Evolutionary conservation across 2,329 filamentous ascomycete genomes (phyloP).

Genomic region (Knufia petricola): DNA sequence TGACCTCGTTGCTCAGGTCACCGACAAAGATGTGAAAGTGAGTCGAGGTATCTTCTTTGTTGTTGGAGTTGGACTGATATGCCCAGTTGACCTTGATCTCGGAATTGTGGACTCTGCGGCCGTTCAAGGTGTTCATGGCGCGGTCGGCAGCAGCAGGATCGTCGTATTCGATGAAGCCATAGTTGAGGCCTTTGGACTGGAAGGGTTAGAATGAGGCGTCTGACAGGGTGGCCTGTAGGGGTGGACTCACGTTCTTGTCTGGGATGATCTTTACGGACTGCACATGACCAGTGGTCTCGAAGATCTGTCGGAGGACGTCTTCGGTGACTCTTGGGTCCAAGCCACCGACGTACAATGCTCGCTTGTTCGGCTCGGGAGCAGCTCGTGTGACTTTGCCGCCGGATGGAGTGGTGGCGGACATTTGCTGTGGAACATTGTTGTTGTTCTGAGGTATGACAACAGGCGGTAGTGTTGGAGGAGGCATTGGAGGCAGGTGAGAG

Average conservation of each 20-base stretch:
- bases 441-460: slow-evolving; percentile 88
- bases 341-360: slow-evolving; percentile 89
- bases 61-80: slow-evolving; percentile 88
- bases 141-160: slow-evolving; percentile 93
- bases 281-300: slow-evolving; percentile 96
- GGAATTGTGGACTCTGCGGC: slow-evolving; percentile 86
- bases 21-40: slow-evolving; percentile 99
- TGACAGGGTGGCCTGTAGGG: not conserved
- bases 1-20: slow-evolving; percentile 95
- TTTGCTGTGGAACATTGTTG: slow-evolving; percentile 86
- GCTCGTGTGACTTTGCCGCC: slow-evolving; percentile 77
- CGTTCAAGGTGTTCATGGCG: slow-evolving; percentile 94
- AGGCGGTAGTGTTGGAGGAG: slow-evolving; percentile 74
- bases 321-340: slow-evolving; percentile 92
- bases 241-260: slow-evolving; percentile 84
- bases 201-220: slow-evolving; percentile 26
- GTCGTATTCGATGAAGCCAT: slow-evolving; percentile 97
- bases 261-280: slow-evolving; percentile 99
- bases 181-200: slow-evolving; percentile 93
- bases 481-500: slow-evolving; percentile 53
- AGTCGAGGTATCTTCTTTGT: slow-evolving; percentile 94
- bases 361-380: slow-evolving; percentile 96
- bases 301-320: slow-evolving; percentile 93
- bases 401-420: slow-evolving; percentile 71
- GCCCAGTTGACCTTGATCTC: slow-evolving; percentile 99